Percentiles rank a stretch among this genome's conserved stretches.
phyloP scores from a whole-genome alignment of 2,329 filamentous ascomycete species.

The Beauveria pseudobassiana region DNA sequence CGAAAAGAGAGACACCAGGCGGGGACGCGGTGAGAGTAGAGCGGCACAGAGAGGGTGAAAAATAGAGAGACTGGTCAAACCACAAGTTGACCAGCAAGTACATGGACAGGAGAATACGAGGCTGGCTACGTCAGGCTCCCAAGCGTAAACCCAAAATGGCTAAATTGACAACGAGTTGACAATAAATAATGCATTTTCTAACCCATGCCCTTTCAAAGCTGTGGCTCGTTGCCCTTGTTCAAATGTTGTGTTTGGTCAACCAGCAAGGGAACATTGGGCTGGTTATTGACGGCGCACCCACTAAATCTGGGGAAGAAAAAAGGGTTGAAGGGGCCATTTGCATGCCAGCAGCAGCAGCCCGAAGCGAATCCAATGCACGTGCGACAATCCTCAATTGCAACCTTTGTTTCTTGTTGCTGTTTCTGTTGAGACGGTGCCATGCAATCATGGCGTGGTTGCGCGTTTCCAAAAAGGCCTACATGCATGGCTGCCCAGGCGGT shows the following conservation, averaged over 20 bases:
- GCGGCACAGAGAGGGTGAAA: not conserved
- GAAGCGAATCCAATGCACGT: not conserved
- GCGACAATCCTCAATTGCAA: not conserved
- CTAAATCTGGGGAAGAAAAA: not conserved
- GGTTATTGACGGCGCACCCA: not conserved
- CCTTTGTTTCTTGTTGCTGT: too few relatives aligned
- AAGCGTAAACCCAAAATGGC: not conserved
- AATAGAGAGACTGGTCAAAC: not conserved
- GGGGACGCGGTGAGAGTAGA: not conserved
- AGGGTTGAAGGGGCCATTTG: not conserved
- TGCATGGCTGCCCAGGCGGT: too few relatives aligned
- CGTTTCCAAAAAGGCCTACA: too few relatives aligned
- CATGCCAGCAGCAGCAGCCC: not conserved
- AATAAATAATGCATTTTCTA: not conserved
- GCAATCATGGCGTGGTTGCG: too few relatives aligned
- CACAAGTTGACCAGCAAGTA: not conserved
- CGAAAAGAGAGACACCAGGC: constrained; percentile 8
- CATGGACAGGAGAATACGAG: constrained; percentile 3
- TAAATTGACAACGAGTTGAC: not conserved
- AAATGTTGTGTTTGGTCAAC: not conserved
- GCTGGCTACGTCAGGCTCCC: not conserved
- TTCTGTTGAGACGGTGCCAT: too few relatives aligned
- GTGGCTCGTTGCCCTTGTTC: not conserved
- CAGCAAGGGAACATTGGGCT: not conserved
- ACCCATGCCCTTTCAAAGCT: not conserved